A percentile compares a stretch with the other conserved stretches of the same genome.
Evolutionary conservation across 805 yeast species (phyloP).

Genomic region (Teunomyces pallodes): DNA sequence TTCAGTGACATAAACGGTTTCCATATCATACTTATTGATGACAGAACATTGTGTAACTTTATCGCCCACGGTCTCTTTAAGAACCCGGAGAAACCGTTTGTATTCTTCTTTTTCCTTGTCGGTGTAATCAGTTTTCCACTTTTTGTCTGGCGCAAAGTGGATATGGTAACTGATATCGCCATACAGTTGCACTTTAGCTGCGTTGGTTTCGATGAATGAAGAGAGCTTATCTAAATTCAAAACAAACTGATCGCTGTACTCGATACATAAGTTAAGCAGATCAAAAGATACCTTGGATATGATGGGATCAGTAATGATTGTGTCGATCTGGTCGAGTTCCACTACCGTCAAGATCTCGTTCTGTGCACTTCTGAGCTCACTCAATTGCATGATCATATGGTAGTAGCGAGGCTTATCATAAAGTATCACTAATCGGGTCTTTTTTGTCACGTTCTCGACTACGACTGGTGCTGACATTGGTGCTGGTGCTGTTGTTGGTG

Average conservation of each 20-base stretch:
- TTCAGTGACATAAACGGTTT: slow-evolving; percentile 33
- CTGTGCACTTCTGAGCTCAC: slow-evolving; percentile 18
- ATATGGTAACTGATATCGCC: slow-evolving; percentile 33
- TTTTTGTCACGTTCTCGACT: background rate
- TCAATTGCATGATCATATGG: slow-evolving; percentile 24
- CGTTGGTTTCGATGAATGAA: slow-evolving; percentile 19
- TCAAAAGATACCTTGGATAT: slow-evolving; percentile 15
- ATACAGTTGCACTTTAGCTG: slow-evolving; percentile 12
- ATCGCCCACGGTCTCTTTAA: slow-evolving; percentile 20
- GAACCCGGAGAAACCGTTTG: slow-evolving; percentile 18
- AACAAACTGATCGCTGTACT: slow-evolving; percentile 29
- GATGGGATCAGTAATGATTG: slow-evolving; percentile 10
- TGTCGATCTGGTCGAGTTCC: slow-evolving; percentile 15
- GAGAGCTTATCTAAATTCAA: slow-evolving; percentile 18
- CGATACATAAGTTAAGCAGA: slow-evolving; percentile 28
- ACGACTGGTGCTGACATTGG: background rate
- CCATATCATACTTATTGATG: slow-evolving; percentile 34
- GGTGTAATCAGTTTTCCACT: slow-evolving; percentile 30
- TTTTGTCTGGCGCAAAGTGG: slow-evolving; percentile 28
- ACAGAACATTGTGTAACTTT: slow-evolving; percentile 39
- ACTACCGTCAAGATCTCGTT: slow-evolving; percentile 18
- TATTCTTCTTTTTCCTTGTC: slow-evolving; percentile 24
- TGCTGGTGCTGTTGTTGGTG: background rate
- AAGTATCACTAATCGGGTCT: slow-evolving; percentile 15
- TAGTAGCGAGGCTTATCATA: slow-evolving; percentile 29